Base-by-base conservation (phyloP, 176 grass and related monocot species). In the Musa itinerans region DNA sequence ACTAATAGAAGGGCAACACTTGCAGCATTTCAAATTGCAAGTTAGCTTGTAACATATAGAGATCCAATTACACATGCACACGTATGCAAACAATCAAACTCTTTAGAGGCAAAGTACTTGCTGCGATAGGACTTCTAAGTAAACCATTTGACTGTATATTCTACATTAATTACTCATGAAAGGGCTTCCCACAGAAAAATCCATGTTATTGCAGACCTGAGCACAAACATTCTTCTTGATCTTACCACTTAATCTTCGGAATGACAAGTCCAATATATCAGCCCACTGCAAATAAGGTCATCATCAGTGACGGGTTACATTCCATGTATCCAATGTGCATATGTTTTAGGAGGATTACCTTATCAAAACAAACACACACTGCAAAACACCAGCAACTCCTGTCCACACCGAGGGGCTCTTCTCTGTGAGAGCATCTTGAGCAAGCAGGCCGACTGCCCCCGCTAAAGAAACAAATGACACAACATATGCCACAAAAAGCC, bases 381-480 rank as follows among this genome's bases (percentile, higher is more conserved):
- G 89, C 3, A 96, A 69, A 67, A 92, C 81, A 50, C 92, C 92
- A 34, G 92, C 89, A 66, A 86, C 78, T 59, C 92, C 92, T 13
- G 89, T 90, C 92, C 92, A 96, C 7, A 76, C 63, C 29, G 87
- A 43, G 34, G 34, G 34, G 3, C 89, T 87, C 54, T 77, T 92
- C 49, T 89, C 75, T 12, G 89, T 89, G 22, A 96, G 82, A 27
- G 89, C 76, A 72, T 96, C 92, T 80, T 88, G 87, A 65, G 92
- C 76, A 73, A 92, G 74, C 63, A 96, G 70, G 66, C 78, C 92
- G 3, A 92, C 92, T 1, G 89, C 34, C 20, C 78, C 89, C 0
- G 92, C 87, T 64, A 96, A 78, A 19, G 89, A 96, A 54, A 92
- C 92, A 78, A 96, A 96, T 51, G 92, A 96, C 10, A 96, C 89